Evolutionary conservation across 805 yeast genomes (phyloP).

Genomic region (Metschnikowia borealis): DNA sequence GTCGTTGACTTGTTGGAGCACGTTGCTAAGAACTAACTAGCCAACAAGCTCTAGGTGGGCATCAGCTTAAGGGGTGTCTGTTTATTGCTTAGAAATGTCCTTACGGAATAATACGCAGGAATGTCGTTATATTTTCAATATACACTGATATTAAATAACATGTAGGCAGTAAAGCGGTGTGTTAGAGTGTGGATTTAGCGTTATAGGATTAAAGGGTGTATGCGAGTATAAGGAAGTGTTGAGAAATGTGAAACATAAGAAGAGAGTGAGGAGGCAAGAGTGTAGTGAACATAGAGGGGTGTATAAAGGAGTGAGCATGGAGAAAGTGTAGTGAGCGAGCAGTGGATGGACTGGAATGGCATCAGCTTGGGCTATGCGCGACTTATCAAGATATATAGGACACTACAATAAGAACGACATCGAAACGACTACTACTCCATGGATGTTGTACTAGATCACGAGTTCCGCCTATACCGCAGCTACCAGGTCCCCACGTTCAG

Average conservation of each 20-base stretch:
- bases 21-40: constrained; percentile 51
- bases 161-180: background rate
- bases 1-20: constrained; percentile 85
- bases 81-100: constrained; percentile 8
- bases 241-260: too few relatives aligned
- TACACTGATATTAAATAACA: background rate
- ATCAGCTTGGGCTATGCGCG: background rate
- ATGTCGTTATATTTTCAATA: background rate
- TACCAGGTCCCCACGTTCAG: constrained; percentile 8
- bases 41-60: constrained; percentile 13
- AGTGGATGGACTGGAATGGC: too few relatives aligned
- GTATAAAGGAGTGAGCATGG: too few relatives aligned
- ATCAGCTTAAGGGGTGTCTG: background rate
- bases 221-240: too few relatives aligned
- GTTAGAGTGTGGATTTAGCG: too few relatives aligned
- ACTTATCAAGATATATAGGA: background rate
- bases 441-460: constrained; percentile 10
- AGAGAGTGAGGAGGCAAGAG: too few relatives aligned
- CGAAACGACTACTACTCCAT: background rate
- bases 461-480: constrained; percentile 7
- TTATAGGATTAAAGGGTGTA: too few relatives aligned
- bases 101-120: background rate
- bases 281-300: too few relatives aligned
- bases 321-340: too few relatives aligned
- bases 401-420: too few relatives aligned